Evolutionary conservation across 2,329 filamentous ascomycete genomes (phyloP), one percentile per base, ranked within the genome.

Genomic region (Corynespora cassiicola): DNA sequence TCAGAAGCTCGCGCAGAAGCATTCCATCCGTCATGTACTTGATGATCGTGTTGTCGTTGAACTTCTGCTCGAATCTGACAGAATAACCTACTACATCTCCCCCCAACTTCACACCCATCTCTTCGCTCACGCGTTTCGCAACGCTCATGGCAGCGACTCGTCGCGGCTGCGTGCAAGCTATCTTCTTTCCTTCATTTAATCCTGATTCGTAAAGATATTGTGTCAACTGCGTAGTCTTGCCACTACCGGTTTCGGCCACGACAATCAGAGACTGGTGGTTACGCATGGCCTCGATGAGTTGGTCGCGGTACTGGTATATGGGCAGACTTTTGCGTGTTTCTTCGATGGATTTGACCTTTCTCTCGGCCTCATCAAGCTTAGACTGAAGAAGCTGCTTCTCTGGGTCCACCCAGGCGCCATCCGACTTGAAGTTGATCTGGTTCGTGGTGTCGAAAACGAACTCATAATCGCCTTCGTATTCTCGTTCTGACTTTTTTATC

Each of bases 1-100:
- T 92, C 72, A 96, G 82, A 50, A 96, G 87, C 63, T 96, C 90
- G 62, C 90, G 80, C 19, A 97, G 75, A 24, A 97, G 75, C 87
- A 97, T 95, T 63, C 94, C 94, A 60, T 99, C 94, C 0, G 94
- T 99, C 87, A 95, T 92, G 70, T 96, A 97, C 68, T 96, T 95
- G 37, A 99, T 72, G 6, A 92, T 77, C 0, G 94, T 97, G 56
- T 95, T 95, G 58, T 95, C 90, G 63, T 84, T 89, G 0, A 90
- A 95, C 48, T 85, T 85, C 68, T 96, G 89, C 64, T 99, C 94
- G 57, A 97, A 99, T 45, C 94, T 87, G 54, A 99, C 95, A 0
- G 86, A 86, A 65, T 96, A 99, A 11, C 94, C 94, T 17, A 97
- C 92, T 17, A 97, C 92, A 61, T 96, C 90, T 47, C 89, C 87